Percentiles rank a stretch among this genome's conserved stretches.
phyloP scores from a whole-genome alignment of 345 rosid species.

The Erucastrum elatum region DNA sequence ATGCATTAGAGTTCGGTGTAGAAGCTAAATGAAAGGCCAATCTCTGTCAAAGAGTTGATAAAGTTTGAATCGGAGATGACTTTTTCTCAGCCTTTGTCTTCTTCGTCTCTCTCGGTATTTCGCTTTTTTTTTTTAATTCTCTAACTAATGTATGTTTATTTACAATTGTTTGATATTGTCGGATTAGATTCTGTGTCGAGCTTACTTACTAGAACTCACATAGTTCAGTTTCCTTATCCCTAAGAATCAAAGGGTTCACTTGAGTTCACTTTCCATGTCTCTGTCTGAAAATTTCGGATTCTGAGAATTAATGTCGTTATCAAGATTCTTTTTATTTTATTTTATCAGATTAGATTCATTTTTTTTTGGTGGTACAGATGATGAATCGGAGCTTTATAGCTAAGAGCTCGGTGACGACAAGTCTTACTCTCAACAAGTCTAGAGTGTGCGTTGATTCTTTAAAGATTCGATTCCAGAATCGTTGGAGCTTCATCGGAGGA shows the following conservation, averaged over 20 bases:
- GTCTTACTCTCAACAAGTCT: conserved; percentile 33
- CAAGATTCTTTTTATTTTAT: neutral
- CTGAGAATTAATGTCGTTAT: neutral
- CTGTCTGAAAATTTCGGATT: neutral
- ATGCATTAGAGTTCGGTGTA: conserved; percentile 3
- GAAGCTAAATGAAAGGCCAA: conserved; percentile 40
- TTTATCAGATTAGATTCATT: neutral
- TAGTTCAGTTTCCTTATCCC: conserved; percentile 15
- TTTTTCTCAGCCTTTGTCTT: conserved; percentile 45
- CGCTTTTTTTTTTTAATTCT: neutral
- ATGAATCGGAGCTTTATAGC: conserved; percentile 21
- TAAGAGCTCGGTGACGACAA: conserved; percentile 31
- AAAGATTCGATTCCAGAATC: conserved; percentile 30
- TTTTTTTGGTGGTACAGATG: conserved; percentile 22
- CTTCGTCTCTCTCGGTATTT: conserved; percentile 27
- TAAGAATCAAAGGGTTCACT: neutral
- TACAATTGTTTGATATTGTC: conserved; percentile 16
- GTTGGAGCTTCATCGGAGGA: conserved; percentile 67
- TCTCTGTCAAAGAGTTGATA: conserved; percentile 16
- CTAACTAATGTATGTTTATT: conserved; percentile 12
- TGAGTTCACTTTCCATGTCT: conserved; percentile 8
- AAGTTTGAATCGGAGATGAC: conserved; percentile 51
- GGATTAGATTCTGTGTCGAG: conserved; percentile 5
- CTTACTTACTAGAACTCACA: neutral
- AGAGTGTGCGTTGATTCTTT: conserved; percentile 33